Evolutionary conservation across 306 rosid genomes (phyloP).

Genomic region (Cyamopsis tetragonoloba): DNA sequence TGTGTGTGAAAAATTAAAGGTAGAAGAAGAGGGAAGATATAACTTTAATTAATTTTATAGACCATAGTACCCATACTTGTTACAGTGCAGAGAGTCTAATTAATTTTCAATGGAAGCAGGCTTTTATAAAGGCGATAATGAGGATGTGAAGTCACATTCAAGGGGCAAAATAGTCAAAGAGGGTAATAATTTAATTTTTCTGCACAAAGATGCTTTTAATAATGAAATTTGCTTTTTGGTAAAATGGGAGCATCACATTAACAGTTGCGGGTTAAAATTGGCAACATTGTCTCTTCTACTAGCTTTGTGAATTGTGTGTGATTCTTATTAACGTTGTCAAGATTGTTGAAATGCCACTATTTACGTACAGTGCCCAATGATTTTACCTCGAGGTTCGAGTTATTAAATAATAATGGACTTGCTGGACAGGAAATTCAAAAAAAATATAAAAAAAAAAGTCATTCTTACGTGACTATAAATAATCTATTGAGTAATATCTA

Average conservation of each 20-base stretch:
- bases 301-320: too few relatives aligned
- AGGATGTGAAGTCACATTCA: conserved; percentile 87
- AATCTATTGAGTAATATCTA: too few relatives aligned
- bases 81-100: conserved; percentile 27
- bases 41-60: conserved; percentile 14
- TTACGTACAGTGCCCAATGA: neutral
- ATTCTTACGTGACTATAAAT: too few relatives aligned
- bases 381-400: conserved; percentile 18
- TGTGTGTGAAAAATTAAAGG: neutral
- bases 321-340: conserved; percentile 34
- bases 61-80: conserved; percentile 50
- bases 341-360: conserved; percentile 14
- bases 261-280: conserved; percentile 43
- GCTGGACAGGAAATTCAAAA: neutral
- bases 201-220: conserved; percentile 59
- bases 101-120: conserved; percentile 66
- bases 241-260: conserved; percentile 54
- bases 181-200: conserved; percentile 42
- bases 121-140: conserved; percentile 79
- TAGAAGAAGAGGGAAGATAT: neutral
- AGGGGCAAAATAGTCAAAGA: conserved; percentile 68
- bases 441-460: neutral
- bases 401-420: too few relatives aligned
- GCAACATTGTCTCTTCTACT: conserved; percentile 47
- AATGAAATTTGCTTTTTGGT: conserved; percentile 75